Conservation (phyloP, 75 land plant species). For the Picea glauca region DNA sequence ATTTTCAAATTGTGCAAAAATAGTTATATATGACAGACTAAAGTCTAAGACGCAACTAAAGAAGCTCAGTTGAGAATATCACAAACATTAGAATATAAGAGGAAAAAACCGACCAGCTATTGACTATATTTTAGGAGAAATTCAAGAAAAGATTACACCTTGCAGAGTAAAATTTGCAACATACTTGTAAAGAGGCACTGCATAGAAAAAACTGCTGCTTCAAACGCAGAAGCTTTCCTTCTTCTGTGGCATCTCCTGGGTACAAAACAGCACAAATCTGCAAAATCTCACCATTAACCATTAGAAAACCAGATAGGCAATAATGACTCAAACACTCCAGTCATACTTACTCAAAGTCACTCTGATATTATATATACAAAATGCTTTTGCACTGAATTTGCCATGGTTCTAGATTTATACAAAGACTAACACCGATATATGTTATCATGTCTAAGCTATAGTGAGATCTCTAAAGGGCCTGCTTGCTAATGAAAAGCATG, state of each 20-base stretch:
- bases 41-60: no score
- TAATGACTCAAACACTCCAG: neutral
- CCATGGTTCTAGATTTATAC: neutral
- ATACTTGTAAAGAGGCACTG: conserved; percentile 95
- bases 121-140: neutral
- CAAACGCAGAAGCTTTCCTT: conserved; percentile 80
- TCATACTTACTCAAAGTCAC: neutral
- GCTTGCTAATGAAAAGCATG: neutral
- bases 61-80: neutral
- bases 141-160: conserved; percentile 1
- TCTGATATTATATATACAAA: neutral
- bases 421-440: neutral
- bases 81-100: neutral
- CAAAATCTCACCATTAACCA: conserved; percentile 2
- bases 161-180: neutral
- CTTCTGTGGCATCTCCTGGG: conserved; percentile 88
- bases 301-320: neutral
- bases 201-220: conserved; percentile 95
- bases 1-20: neutral
- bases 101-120: no score
- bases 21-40: no score
- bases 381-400: neutral
- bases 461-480: neutral
- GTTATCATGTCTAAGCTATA: neutral
- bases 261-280: conserved; percentile 95